A percentile compares a stretch with the other conserved stretches of the same genome.
Conservation (phyloP, 306 rosid genomes). For the Corylus americana region DNA sequence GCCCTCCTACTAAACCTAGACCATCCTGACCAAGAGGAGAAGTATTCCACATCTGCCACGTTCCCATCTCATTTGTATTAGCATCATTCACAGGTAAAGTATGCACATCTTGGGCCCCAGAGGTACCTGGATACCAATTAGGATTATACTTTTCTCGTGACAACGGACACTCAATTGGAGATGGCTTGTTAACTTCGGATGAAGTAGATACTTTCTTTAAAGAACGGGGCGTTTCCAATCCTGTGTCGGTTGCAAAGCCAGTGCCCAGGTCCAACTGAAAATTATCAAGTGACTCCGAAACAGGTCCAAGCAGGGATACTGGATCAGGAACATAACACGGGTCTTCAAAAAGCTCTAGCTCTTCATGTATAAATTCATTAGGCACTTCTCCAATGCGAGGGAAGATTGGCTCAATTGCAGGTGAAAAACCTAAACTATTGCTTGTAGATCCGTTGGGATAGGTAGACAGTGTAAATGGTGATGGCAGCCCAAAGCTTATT, state of each 20-base stretch:
- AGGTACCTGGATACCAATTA: conserved; percentile 50
- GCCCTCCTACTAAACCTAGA: conserved; percentile 80
- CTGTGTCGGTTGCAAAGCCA: conserved; percentile 56
- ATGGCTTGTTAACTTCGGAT: conserved; percentile 72
- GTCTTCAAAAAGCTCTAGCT: conserved; percentile 91
- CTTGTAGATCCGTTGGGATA: conserved; percentile 52
- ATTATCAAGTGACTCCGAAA: conserved; percentile 92
- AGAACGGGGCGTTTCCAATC: conserved; percentile 53
- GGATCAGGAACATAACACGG: conserved; percentile 94
- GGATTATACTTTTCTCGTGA: conserved; percentile 81
- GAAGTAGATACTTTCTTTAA: conserved; percentile 56
- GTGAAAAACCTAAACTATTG: conserved; percentile 83
- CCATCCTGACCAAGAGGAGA: conserved; percentile 92
- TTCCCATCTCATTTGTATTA: conserved; percentile 63
- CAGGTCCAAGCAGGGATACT: conserved; percentile 85
- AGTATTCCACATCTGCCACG: conserved; percentile 98
- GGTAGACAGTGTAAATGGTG: conserved; percentile 71
- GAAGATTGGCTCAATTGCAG: conserved; percentile 71
- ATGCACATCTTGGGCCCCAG: conserved; percentile 50
- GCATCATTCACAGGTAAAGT: conserved; percentile 51
- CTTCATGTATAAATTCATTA: conserved; percentile 64
- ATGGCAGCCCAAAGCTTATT: conserved; percentile 81
- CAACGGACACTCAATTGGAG: conserved; percentile 93
- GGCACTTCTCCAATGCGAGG: conserved; percentile 57
- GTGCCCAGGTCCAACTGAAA: conserved; percentile 79